Evolutionary conservation across 2,329 filamentous ascomycete genomes (phyloP), one percentile per base, ranked within the genome.

Genomic region (Fusarium sp.): DNA sequence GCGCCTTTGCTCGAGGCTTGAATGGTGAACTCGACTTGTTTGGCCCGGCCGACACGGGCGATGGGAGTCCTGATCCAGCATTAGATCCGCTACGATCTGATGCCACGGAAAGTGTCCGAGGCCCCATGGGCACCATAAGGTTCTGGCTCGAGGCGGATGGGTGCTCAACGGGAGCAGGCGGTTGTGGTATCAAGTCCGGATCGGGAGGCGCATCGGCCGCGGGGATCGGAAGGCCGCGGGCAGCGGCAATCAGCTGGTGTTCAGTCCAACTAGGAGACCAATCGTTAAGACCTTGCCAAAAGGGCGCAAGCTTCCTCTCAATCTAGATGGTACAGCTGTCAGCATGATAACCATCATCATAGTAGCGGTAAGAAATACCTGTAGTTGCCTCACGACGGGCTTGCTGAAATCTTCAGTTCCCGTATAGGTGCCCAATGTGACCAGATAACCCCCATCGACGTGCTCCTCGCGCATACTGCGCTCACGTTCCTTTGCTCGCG

Each of bases 391-490:
- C 64, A 98, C 96, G 56, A 94, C 86, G 20, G 89, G 85, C 82
- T 98, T 98, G 86, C 91, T 97, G 81, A 96, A 99, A 83, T 99
- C 96, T 83, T 99, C 96, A 1, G 91, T 86, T 0, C 96, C 95
- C 24, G 94, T 96, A 80, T 99, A 99, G 58, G 95, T 94, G 38
- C 96, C 96, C 80, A 98, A 90, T 0, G 96, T 99, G 35, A 99
- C 96, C 56, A 99, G 85, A 84, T 92, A 99, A 24, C 96, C 96
- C 22, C 96, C 96, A 82, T 99, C 96, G 4, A 98, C 93, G 81
- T 95, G 91, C 80, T 99, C 96, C 77, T 98, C 95, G 72, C 88
- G 91, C 85, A 98, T 91, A 79, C 96, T 99, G 74, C 93, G 89
- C 82, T 98, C 95, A 56, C 96, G 90, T 81, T 99, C 96, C 81